Evolutionary conservation across 192 early-diverging fungal genomes (phyloP).

Genomic region (Coemansia sp.): DNA sequence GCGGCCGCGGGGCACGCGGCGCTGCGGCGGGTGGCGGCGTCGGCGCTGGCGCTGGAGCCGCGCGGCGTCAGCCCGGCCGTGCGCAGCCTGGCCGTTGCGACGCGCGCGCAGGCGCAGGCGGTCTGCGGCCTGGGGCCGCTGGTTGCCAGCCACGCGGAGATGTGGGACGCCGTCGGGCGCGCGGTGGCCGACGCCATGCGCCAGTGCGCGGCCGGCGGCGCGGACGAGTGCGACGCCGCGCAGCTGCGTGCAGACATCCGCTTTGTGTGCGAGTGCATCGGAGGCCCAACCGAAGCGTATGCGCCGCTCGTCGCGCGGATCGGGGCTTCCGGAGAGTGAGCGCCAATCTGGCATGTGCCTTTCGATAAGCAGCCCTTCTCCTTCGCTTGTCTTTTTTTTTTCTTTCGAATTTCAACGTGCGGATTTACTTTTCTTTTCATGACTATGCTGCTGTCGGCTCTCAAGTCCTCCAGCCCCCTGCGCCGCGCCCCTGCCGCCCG

Average conservation of each 20-base stretch:
- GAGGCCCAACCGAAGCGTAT: neutral
- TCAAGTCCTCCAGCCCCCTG: constrained; percentile 10
- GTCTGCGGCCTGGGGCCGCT: constrained; percentile 29
- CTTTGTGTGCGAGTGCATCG: constrained; percentile 11
- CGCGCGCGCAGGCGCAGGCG: constrained; percentile 33
- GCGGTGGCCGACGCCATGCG: constrained; percentile 7
- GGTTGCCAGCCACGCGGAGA: neutral
- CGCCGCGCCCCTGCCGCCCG: constrained; percentile 3
- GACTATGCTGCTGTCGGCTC: constrained; percentile 20
- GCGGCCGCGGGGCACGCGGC: constrained; percentile 11
- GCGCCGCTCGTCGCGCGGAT: neutral
- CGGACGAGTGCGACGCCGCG: constrained; percentile 28
- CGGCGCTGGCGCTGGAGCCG: neutral
- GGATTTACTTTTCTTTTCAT: neutral
- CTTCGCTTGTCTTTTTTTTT: neutral
- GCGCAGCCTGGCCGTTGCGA: constrained; percentile 12
- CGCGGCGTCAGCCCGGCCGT: constrained; percentile 8
- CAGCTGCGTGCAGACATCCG: constrained; percentile 29
- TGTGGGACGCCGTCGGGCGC: neutral
- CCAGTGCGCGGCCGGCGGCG: neutral
- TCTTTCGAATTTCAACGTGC: neutral
- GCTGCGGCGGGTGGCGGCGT: constrained; percentile 27
- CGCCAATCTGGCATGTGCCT: neutral
- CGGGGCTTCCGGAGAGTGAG: neutral
- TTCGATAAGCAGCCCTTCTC: constrained; percentile 2